Evolutionary conservation across 78 protist genomes (phyloP).

Genomic region (Blattamonas nauphoetae): DNA sequence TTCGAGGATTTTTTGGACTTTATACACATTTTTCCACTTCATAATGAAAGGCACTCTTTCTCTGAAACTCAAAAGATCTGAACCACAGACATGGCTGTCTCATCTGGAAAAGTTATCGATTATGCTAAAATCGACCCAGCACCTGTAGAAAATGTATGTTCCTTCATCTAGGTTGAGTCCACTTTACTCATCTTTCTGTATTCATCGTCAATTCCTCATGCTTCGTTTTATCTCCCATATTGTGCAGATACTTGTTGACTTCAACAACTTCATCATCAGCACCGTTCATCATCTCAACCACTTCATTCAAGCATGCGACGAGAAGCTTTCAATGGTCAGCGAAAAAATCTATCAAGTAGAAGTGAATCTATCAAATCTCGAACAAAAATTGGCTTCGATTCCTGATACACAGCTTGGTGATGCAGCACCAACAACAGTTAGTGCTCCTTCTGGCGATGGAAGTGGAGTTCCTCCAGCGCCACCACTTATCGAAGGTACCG

Average conservation of each 20-base stretch:
- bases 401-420: neutral
- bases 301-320: neutral
- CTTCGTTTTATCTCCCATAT: no score
- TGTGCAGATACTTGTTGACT: neutral
- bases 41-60: no score
- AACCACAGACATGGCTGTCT: no score
- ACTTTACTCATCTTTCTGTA: no score
- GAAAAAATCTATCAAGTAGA: neutral
- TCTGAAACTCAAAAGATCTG: no score
- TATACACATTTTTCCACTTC: no score
- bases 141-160: no score
- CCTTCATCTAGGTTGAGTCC: no score
- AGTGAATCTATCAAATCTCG: neutral
- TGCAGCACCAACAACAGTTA: neutral
- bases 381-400: neutral
- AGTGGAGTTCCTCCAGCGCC: neutral
- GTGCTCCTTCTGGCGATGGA: neutral
- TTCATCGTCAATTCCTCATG: no score
- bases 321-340: neutral
- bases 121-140: no score
- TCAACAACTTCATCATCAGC: neutral
- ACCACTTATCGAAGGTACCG: neutral
- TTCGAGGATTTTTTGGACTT: no score
- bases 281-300: neutral
- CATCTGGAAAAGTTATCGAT: no score